Percentiles rank a stretch among this genome's conserved stretches.
phyloP scores from a whole-genome alignment of 768 basidiomycete species.

The Xerocomus spinulosus region DNA sequence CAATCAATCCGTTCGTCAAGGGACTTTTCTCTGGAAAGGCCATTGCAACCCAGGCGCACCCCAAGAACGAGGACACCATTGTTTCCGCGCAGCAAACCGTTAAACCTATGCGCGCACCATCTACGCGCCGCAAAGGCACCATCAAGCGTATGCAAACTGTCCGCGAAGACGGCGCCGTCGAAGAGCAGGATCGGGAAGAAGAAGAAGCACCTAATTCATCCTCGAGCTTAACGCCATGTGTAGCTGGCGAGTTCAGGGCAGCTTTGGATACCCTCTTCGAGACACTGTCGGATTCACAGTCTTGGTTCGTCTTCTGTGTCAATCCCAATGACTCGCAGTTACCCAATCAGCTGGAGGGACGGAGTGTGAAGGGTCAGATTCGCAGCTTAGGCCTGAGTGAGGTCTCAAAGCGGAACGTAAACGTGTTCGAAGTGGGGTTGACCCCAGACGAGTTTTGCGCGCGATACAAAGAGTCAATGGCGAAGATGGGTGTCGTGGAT shows the following conservation, averaged over 20 bases:
- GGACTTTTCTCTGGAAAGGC: slow-evolving; percentile 84
- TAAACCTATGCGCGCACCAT: slow-evolving; percentile 92
- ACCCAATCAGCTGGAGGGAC: slow-evolving; percentile 89
- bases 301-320: slow-evolving; percentile 90
- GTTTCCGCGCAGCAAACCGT: slow-evolving; percentile 91
- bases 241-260: slow-evolving; percentile 83
- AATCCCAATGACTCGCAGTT: slow-evolving; percentile 95
- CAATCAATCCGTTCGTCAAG: slow-evolving; percentile 87
- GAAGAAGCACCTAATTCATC: slow-evolving; percentile 34
- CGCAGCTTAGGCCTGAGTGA: slow-evolving; percentile 75
- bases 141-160: slow-evolving; percentile 49
- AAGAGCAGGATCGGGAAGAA: slow-evolving; percentile 49
- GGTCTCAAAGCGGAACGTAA: slow-evolving; percentile 61
- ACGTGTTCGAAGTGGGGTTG: slow-evolving; percentile 80
- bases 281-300: slow-evolving; percentile 83
- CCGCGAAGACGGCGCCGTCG: slow-evolving; percentile 24
- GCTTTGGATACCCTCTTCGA: slow-evolving; percentile 84
- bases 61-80: slow-evolving; percentile 90
- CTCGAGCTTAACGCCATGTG: slow-evolving; percentile 51
- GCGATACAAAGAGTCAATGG: slow-evolving; percentile 70
- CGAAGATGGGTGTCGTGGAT: slow-evolving; percentile 50
- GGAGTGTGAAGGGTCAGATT: slow-evolving; percentile 90
- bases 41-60: slow-evolving; percentile 90
- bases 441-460: slow-evolving; percentile 82
- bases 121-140: slow-evolving; percentile 76